Evolutionary conservation across 441 rosid genomes (phyloP).

Genomic region (Eutrema salsugineum): DNA sequence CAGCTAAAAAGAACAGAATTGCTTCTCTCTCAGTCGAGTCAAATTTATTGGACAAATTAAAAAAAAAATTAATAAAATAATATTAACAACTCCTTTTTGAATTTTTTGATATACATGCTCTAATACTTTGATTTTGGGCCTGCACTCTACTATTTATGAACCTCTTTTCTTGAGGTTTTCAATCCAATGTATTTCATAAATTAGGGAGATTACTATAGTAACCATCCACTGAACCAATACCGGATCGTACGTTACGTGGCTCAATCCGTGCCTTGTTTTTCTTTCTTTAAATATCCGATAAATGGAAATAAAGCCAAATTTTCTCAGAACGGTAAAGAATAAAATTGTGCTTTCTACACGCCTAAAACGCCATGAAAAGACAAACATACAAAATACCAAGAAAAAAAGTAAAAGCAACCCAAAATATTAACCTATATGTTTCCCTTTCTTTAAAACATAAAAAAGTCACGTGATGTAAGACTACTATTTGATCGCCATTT

Average conservation of each 20-base stretch:
- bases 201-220: too few species aligned
- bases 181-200: background rate
- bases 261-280: background rate
- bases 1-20: too few species aligned
- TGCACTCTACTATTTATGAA: background rate
- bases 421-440: background rate
- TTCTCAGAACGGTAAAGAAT: slow-evolving; percentile 3
- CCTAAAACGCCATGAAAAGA: slow-evolving; percentile 20
- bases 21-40: too few species aligned
- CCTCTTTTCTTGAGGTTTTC: background rate
- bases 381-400: slow-evolving; percentile 9
- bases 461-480: slow-evolving; percentile 9
- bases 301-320: background rate
- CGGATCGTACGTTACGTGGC: slow-evolving; percentile 10
- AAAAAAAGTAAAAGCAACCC: background rate
- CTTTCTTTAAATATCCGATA: background rate
- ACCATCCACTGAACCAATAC: background rate
- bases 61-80: too few species aligned
- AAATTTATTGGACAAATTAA: too few species aligned
- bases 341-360: slow-evolving; percentile 12
- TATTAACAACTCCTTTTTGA: too few species aligned
- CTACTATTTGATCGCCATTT: background rate
- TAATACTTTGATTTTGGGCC: background rate
- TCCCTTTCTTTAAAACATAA: background rate
- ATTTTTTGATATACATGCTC: too few species aligned